Percentiles rank a stretch among this genome's conserved stretches.
These are phyloP conservation scores for Leptographium lundbergii DNA, from an alignment of 2,329 filamentous ascomycete species.

Conservation along the genomic window DNA sequence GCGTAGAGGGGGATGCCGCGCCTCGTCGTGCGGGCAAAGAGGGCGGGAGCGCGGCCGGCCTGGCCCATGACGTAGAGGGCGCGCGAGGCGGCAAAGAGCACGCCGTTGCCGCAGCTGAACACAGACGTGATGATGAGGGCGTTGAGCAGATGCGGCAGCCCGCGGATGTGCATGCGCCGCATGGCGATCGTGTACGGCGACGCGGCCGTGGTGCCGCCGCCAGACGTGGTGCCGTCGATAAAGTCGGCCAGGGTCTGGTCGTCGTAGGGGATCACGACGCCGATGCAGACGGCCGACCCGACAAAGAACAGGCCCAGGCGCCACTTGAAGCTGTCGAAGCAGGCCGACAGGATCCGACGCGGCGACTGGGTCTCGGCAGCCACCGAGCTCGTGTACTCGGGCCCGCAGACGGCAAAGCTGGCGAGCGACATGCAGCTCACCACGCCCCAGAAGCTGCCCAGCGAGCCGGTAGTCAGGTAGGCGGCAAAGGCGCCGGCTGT, in stretches of 20 bases:
- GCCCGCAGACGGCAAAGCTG: conserved; percentile 30
- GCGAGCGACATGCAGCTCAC: conserved; percentile 50
- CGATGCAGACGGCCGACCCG: conserved; percentile 49
- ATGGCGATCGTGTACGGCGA: conserved; percentile 44
- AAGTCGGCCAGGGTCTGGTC: conserved; percentile 36
- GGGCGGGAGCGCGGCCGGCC: conserved; percentile 36
- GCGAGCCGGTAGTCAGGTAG: conserved; percentile 32
- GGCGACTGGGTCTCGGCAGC: conserved; percentile 43
- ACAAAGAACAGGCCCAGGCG: conserved; percentile 55
- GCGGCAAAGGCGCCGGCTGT: conserved; percentile 22
- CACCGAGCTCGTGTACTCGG: conserved; percentile 35
- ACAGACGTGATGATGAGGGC: conserved; percentile 45
- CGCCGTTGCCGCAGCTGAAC: conserved; percentile 49
- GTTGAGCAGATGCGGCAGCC: conserved; percentile 48
- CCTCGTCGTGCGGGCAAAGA: conserved; percentile 31
- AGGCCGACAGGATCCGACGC: conserved; percentile 43
- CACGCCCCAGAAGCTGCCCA: conserved; percentile 44
- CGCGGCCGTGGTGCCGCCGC: conserved; percentile 39
- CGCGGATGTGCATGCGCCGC: conserved; percentile 36
- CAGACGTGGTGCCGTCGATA: conserved; percentile 27
- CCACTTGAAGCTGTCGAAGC: conserved; percentile 55
- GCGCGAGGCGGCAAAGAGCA: conserved; percentile 47
- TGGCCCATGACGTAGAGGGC: conserved; percentile 46
- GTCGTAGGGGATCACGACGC: conserved; percentile 48
- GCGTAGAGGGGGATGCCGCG: conserved; percentile 51